phyloP scores from a whole-genome alignment of 169 alveolate genomes.

The Cryptosporidium muris region DNA sequence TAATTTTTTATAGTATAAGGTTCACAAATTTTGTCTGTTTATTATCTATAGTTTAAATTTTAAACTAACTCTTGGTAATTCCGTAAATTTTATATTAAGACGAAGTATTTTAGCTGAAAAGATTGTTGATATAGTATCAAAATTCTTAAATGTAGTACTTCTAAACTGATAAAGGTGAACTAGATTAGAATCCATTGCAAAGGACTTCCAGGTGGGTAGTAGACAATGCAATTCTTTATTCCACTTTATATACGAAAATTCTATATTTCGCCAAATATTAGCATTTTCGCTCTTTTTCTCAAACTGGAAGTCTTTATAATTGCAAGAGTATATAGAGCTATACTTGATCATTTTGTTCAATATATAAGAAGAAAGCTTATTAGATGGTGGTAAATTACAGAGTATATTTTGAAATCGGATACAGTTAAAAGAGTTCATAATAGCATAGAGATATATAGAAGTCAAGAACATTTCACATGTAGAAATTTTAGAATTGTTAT shows the following conservation, averaged over 20 bases:
- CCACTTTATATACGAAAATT: constrained; percentile 2
- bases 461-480: no score
- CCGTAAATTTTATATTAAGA: constrained; percentile 33
- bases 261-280: constrained; percentile 26
- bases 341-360: constrained; percentile 9
- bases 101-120: constrained; percentile 35
- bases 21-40: no score
- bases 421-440: no score
- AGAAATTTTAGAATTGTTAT: no score
- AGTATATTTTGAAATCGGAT: no score
- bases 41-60: not conserved
- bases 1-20: no score
- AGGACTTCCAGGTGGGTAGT: constrained; percentile 39
- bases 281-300: constrained; percentile 25
- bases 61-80: constrained; percentile 1
- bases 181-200: constrained; percentile 25
- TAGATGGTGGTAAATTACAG: no score
- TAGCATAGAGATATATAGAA: no score
- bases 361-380: no score
- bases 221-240: not conserved
- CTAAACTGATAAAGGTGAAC: not conserved
- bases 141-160: not conserved
- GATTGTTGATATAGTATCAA: constrained; percentile 14
- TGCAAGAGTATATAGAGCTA: constrained; percentile 18
- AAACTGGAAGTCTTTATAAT: constrained; percentile 8